Percentiles rank a stretch among this genome's conserved stretches.
Conservation (phyloP, 352 stramenopile species). For the Globisporangium okanoganense region DNA sequence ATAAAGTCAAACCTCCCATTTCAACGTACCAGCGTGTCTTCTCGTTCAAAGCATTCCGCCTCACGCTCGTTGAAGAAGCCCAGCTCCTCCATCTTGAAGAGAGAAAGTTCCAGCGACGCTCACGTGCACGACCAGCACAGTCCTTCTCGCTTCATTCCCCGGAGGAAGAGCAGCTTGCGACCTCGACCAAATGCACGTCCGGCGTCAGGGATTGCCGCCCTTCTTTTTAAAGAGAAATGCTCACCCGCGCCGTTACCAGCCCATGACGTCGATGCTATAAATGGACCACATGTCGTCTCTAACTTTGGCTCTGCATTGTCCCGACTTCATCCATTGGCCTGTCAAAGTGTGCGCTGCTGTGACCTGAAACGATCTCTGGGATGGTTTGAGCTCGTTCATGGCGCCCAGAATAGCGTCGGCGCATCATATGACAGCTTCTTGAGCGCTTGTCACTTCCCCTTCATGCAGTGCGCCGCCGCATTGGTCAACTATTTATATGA, state of each 20-base stretch:
- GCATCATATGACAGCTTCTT: background rate
- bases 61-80: constrained; percentile 82
- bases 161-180: constrained; percentile 3
- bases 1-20: background rate
- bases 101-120: constrained; percentile 1
- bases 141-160: constrained; percentile 38
- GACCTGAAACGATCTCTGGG: constrained; percentile 8
- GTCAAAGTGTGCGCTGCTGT: background rate
- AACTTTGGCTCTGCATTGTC: background rate
- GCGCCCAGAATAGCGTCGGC: background rate
- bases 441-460: background rate
- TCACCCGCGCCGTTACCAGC: constrained; percentile 7
- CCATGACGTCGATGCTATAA: background rate
- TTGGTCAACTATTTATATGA: constrained; percentile 5
- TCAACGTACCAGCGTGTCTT: constrained; percentile 67
- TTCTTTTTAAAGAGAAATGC: constrained; percentile 12
- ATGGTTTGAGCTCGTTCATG: background rate
- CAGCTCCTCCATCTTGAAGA: constrained; percentile 73
- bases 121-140: constrained; percentile 16
- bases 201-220: constrained; percentile 9
- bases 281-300: background rate
- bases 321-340: background rate
- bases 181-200: constrained; percentile 5
- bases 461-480: background rate
- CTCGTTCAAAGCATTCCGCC: constrained; percentile 79